Percentiles rank a stretch among this genome's conserved stretches.
phyloP scores from a whole-genome alignment of 1,139 yeast species.

The Nakaseomyces uthaithaninus region DNA sequence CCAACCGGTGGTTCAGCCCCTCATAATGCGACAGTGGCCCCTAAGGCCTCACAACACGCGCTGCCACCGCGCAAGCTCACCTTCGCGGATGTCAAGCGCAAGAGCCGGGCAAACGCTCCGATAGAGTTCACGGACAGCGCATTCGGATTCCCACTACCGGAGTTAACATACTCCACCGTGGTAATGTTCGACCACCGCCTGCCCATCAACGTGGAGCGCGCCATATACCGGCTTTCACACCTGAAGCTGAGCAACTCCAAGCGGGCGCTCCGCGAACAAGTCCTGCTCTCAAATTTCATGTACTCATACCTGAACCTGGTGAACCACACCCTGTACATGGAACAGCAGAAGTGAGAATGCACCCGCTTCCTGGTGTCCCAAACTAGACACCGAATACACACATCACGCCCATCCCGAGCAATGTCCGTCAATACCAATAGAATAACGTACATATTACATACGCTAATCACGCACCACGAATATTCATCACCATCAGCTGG shows the following conservation, averaged over 20 bases:
- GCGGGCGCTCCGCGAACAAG: constrained; percentile 82
- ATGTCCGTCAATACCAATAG: background rate
- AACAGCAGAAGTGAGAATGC: constrained; percentile 37
- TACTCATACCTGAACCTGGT: constrained; percentile 88
- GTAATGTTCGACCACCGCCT: constrained; percentile 74
- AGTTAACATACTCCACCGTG: constrained; percentile 61
- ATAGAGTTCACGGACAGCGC: constrained; percentile 70
- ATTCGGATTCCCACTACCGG: constrained; percentile 75
- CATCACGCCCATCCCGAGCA: constrained; percentile 3
- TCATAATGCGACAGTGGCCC: no score
- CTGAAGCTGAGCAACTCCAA: constrained; percentile 87
- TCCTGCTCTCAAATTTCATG: constrained; percentile 85
- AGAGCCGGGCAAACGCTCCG: constrained; percentile 51
- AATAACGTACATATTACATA: no score
- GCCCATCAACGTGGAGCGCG: constrained; percentile 90
- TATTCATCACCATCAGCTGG: no score
- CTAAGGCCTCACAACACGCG: no score
- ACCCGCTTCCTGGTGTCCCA: background rate
- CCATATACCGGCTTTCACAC: constrained; percentile 83
- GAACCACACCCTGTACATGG: constrained; percentile 72
- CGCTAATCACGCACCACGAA: no score
- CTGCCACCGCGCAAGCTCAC: constrained; percentile 28
- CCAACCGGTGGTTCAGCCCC: no score
- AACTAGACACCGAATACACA: constrained; percentile 2
- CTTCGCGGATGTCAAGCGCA: constrained; percentile 25